Evolutionary conservation across 495 filamentous ascomycete genomes (phyloP), one percentile per base, ranked within the genome.

Genomic region (Aspergillus nanangensis): DNA sequence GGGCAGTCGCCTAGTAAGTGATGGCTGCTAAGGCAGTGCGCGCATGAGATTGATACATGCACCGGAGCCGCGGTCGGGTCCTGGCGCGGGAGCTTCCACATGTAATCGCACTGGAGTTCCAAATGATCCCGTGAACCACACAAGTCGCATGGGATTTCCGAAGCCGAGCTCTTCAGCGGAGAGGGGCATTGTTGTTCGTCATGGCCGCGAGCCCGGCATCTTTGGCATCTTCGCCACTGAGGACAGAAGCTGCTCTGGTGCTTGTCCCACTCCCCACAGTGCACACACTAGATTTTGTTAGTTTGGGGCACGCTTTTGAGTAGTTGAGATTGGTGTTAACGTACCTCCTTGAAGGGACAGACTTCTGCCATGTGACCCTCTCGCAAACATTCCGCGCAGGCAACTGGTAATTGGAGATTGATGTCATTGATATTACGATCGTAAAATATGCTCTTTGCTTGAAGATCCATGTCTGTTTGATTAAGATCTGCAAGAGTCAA

Each of bases 361-460:
- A 69, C 61, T 9, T 62, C 61, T 18, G 62, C 61, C 46, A 74
- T 50, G 46, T 79, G 75, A 7, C 73, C 75, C 49, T 67, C 53
- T 18, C 57, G 49, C 25, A 69, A 58, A 43, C 75, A 79, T 43
- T 74, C 71, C 18, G 58, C 61, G 33, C 63, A 79, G 36, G 65
- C 62, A 50, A 84, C 57, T 72, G 86, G 87, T 71, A 80, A 41
- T 72, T 85, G 62, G 63, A 80, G 65, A 66, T 90, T 61, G 70
- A 80, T 58, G 29, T 87, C 52, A 54, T 88, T 47, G 67, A 83
- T 56, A 61, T 82, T 57, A 62, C 75, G 57, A 74, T 80, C 52
- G 75, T 85, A 63, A 70, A 70, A 70, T n/a, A 77, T 56, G 33
- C 51, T 60, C 36, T 53, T 59, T 9, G 69, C 53, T 48, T 75